A percentile compares a stretch with the other conserved stretches of the same genome.
Evolutionary conservation across 345 rosid species (phyloP).

Genomic region (Brassica juncea): DNA sequence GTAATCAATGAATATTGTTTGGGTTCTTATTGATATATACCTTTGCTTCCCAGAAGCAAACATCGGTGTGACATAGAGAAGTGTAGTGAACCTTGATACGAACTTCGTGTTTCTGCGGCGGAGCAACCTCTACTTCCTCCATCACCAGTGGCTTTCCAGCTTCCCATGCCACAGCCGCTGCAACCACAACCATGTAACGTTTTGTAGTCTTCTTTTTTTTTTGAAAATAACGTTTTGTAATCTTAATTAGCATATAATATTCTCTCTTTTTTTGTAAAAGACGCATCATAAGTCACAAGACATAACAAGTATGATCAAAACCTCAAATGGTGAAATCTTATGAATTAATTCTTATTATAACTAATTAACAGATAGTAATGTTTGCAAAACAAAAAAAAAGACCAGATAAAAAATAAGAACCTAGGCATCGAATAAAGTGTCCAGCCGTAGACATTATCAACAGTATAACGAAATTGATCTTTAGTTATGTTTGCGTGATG

Average conservation of each 20-base stretch:
- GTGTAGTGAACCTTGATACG: constrained; percentile 79
- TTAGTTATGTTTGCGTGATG: constrained; percentile 7
- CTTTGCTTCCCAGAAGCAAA: constrained; percentile 98
- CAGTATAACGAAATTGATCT: neutral
- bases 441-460: constrained; percentile 50
- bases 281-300: neutral
- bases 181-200: constrained; percentile 1
- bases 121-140: constrained; percentile 88
- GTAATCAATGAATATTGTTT: neutral
- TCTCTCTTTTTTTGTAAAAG: too few relatives aligned
- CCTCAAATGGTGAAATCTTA: neutral
- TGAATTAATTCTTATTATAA: too few relatives aligned
- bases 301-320: neutral
- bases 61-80: constrained; percentile 83
- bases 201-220: neutral
- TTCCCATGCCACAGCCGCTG: constrained; percentile 91
- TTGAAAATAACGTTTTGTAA: neutral
- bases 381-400: neutral
- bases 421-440: constrained; percentile 74
- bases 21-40: constrained; percentile 30
- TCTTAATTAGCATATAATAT: neutral
- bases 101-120: constrained; percentile 80
- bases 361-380: too few relatives aligned
- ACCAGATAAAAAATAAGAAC: constrained; percentile 23
- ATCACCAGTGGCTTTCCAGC: constrained; percentile 85